phyloP scores from a whole-genome alignment of 768 basidiomycete genomes.

The Crucibulum laeve region DNA sequence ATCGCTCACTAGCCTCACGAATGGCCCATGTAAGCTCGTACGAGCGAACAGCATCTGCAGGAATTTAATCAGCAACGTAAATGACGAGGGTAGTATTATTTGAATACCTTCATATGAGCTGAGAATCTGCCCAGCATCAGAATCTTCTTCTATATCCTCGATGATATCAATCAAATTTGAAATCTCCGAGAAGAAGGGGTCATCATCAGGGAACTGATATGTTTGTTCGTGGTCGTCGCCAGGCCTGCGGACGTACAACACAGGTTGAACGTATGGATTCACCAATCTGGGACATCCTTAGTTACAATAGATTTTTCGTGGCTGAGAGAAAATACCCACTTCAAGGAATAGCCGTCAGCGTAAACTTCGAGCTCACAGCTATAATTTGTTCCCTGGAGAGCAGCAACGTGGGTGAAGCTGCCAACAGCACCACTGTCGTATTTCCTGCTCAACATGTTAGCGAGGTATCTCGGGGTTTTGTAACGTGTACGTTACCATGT shows the following conservation, averaged over 20 bases:
- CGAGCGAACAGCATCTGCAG: slow-evolving; percentile 75
- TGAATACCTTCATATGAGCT: slow-evolving; percentile 76
- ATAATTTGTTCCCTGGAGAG: slow-evolving; percentile 90
- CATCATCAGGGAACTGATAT: slow-evolving; percentile 73
- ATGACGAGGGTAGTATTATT: slow-evolving; percentile 1
- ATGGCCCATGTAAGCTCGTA: slow-evolving; percentile 96
- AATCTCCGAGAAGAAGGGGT: slow-evolving; percentile 91
- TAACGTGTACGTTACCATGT: slow-evolving; percentile 56
- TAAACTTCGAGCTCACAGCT: slow-evolving; percentile 93
- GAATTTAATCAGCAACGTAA: slow-evolving; percentile 2
- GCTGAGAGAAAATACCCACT: slow-evolving; percentile 37
- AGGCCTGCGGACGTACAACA: slow-evolving; percentile 81
- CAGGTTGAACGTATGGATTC: slow-evolving; percentile 91
- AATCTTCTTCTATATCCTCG: slow-evolving; percentile 86
- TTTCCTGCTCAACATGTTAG: slow-evolving; percentile 52
- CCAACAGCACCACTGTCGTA: slow-evolving; percentile 95
- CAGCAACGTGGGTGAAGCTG: slow-evolving; percentile 83
- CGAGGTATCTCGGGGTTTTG: not conserved
- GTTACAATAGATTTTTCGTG: not conserved
- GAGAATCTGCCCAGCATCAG: slow-evolving; percentile 75
- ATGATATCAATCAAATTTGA: slow-evolving; percentile 88
- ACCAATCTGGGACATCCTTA: slow-evolving; percentile 48
- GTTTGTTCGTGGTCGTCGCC: slow-evolving; percentile 75
- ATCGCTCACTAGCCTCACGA: slow-evolving; percentile 70
- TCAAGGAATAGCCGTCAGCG: slow-evolving; percentile 88